phyloP scores from a whole-genome alignment of 2,329 filamentous ascomycete species.

The Alternaria triticina region DNA sequence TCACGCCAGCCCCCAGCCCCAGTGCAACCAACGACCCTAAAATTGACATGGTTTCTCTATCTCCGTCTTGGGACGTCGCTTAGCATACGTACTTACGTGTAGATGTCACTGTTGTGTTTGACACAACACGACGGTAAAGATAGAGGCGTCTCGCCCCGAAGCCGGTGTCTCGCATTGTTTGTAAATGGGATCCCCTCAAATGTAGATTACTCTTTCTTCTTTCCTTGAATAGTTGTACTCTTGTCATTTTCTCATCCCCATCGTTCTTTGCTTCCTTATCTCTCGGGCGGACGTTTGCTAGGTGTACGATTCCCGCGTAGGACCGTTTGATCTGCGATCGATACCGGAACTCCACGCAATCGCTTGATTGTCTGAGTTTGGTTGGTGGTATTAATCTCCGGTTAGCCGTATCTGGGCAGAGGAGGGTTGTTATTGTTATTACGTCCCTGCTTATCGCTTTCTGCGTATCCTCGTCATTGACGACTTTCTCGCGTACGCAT shows the following conservation, averaged over 20 bases:
- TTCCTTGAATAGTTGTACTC: no score
- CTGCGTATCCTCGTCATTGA: neutral
- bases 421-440: neutral
- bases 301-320: neutral
- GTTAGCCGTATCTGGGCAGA: neutral
- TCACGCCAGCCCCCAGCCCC: no score
- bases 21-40: no score
- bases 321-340: neutral
- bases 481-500: neutral
- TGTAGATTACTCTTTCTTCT: no score
- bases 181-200: no score
- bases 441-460: neutral
- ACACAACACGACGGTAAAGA: conserved; percentile 4
- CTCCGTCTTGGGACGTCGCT: conserved; percentile 18
- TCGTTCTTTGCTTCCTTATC: neutral
- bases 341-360: neutral
- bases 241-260: no score
- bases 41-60: no score
- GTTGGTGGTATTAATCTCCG: neutral
- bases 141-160: no score
- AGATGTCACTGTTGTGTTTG: neutral
- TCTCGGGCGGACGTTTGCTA: neutral
- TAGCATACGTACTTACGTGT: conserved; percentile 22
- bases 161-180: no score
- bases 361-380: no score